These are phyloP conservation scores for Arthroderma sp. DNA, from an alignment of 2,329 filamentous ascomycete species.

Conservation along the genomic window DNA sequence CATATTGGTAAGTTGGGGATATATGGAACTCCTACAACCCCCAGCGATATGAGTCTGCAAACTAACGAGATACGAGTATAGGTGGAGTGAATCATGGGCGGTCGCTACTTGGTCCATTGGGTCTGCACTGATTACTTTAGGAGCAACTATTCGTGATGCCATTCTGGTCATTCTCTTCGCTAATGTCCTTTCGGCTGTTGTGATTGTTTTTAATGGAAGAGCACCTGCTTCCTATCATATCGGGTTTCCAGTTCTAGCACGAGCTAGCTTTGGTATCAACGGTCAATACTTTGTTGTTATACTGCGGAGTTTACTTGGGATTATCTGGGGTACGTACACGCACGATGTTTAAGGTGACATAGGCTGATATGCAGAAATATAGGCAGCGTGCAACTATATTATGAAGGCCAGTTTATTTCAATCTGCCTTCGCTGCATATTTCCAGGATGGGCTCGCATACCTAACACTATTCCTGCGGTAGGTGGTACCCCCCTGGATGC, in stretches of 20 bases:
- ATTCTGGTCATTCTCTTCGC: conserved; percentile 14
- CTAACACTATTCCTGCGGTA: conserved; percentile 15
- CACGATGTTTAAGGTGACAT: background rate
- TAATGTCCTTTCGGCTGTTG: conserved; percentile 12
- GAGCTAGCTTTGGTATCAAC: conserved; percentile 12
- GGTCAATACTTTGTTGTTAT: conserved; percentile 13
- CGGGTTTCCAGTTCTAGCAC: conserved; percentile 12
- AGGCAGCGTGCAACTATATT: conserved; percentile 15
- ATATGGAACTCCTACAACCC: background rate
- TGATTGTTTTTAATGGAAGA: conserved; percentile 14
- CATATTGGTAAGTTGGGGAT: conserved; percentile 11
- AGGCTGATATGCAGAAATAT: background rate
- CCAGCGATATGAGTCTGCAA: background rate
- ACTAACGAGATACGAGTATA: background rate
- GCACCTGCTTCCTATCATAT: conserved; percentile 12
- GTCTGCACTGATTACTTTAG: conserved; percentile 13
- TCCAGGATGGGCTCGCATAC: conserved; percentile 14
- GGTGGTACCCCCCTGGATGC: background rate
- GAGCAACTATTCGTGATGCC: conserved; percentile 13
- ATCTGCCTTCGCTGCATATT: conserved; percentile 18
- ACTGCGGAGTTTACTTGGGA: conserved; percentile 10
- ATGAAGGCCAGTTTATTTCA: conserved; percentile 15
- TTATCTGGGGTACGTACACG: conserved; percentile 12
- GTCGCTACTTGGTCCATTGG: conserved; percentile 15
- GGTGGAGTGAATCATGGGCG: conserved; percentile 16